These are phyloP conservation scores for Cryptosporidium sp. DNA, from an alignment of 169 alveolate species.

Conservation along the genomic window DNA sequence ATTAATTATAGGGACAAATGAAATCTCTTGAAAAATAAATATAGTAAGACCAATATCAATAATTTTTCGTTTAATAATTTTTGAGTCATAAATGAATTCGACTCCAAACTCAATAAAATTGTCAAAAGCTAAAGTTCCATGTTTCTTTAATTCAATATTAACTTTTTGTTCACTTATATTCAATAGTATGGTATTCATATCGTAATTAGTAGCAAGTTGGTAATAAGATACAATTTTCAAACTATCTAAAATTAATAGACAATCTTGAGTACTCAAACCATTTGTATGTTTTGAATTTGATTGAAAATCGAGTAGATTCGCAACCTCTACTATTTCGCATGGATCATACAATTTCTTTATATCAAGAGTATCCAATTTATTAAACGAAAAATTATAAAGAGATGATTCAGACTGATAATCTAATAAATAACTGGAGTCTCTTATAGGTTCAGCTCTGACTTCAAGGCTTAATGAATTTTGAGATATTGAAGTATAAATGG, in stretches of 20 bases:
- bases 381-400: not conserved
- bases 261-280: not conserved
- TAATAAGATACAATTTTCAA: not conserved
- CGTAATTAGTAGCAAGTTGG: conserved; percentile 1
- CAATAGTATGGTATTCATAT: not conserved
- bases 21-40: conserved; percentile 19
- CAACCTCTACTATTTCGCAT: conserved; percentile 1
- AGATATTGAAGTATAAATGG: conserved; percentile 20
- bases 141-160: conserved; percentile 8
- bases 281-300: not conserved
- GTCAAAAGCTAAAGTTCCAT: conserved; percentile 5
- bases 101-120: conserved; percentile 36
- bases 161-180: conserved; percentile 5
- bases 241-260: not conserved
- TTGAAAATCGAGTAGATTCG: not conserved
- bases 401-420: not conserved
- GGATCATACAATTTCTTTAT: conserved; percentile 12
- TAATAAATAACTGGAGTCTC: not conserved
- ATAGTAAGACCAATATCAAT: not conserved
- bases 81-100: conserved; percentile 13
- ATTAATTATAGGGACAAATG: conserved; percentile 14
- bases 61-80: not conserved
- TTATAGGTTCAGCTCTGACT: conserved; percentile 1
- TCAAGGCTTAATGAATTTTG: not conserved
- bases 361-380: conserved; percentile 45